phyloP scores from a whole-genome alignment of 108 stramenopile species.

The Cyclotella cryptica region DNA sequence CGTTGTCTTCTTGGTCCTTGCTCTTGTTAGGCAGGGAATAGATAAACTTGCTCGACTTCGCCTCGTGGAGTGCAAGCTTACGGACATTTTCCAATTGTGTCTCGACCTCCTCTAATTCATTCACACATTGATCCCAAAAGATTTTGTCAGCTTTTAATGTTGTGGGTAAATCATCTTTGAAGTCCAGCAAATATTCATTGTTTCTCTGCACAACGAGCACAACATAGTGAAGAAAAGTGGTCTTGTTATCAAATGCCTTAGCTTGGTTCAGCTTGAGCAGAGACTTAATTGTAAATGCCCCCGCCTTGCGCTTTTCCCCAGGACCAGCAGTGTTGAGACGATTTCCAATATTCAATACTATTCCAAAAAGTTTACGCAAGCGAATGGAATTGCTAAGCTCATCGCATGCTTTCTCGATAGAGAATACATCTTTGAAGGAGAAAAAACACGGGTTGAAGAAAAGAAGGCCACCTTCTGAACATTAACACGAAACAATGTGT shows the following conservation, averaged over 20 bases:
- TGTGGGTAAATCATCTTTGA: constrained; percentile 82
- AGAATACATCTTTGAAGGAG: constrained; percentile 29
- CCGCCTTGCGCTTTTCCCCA: constrained; percentile 73
- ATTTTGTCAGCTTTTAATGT: constrained; percentile 84
- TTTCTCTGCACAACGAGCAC: constrained; percentile 88
- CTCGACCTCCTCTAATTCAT: constrained; percentile 84
- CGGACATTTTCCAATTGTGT: constrained; percentile 86
- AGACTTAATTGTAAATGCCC: constrained; percentile 93
- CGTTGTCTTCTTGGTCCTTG: constrained; percentile 54
- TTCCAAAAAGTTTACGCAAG: constrained; percentile 87
- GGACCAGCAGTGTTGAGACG: constrained; percentile 88
- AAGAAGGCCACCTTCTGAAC: constrained; percentile 20
- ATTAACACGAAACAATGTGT: not conserved
- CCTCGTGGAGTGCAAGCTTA: constrained; percentile 73
- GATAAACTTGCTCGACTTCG: constrained; percentile 36
- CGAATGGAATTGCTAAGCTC: constrained; percentile 79
- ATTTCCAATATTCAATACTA: constrained; percentile 92
- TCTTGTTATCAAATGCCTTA: constrained; percentile 98
- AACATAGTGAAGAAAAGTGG: constrained; percentile 95
- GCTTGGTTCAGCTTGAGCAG: constrained; percentile 93
- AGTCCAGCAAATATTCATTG: constrained; percentile 77
- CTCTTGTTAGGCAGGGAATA: constrained; percentile 51
- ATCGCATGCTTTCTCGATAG: constrained; percentile 84
- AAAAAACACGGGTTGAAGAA: not conserved
- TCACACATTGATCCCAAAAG: constrained; percentile 85